Base-by-base conservation (phyloP, 352 stramenopile species). In the Globisporangium radiosum region DNA sequence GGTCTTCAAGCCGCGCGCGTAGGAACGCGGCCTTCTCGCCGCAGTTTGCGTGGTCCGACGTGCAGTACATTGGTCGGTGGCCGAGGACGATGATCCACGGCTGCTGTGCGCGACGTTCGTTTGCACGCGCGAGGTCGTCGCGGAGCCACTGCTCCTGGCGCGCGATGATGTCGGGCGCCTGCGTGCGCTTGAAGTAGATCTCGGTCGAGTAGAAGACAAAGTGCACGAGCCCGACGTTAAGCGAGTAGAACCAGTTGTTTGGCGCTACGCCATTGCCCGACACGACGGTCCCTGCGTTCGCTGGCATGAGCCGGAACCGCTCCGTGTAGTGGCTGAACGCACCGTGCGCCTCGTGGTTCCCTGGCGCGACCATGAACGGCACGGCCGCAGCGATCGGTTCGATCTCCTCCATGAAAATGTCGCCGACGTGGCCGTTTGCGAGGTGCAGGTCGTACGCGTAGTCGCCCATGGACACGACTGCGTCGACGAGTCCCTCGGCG, bases 241-340 rank as follows among this genome's bases (percentile, higher is more conserved):
- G 85, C 52, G 85, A 93, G 77, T 94, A 94, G 64, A 94, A 96
- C 82, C 87, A 94, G 54, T 94, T 95, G 72, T 96, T 95, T 0
- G 80, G 83, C 13, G 79, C 81, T 37, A 85, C 66, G 17, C 83
- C 78, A 25, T 77, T 67, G 4, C 66, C 62, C 5, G 82, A 76
- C 13, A 76, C 52, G 19, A 88, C 78, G 10, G 72, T 71, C 47
- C 84, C 81, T 17, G 76, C 74, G 61, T 87, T 92, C 49, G 80
- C 78, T 40, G 87, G 85, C 80, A 95, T 94, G 44, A 89, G 73
- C 43, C 76, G 82, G 58, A 96, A 96, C 8, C 83, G 77, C 59
- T 95, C 71, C 11, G 85, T 89, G 76, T 95, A 94, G 69, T 96
- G 84, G 52, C 70, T 80, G 63, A 95, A 94, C 55, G 73, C 61